Conservation (phyloP, 495 filamentous ascomycete species). For the Podospora pseudoanserina region DNA sequence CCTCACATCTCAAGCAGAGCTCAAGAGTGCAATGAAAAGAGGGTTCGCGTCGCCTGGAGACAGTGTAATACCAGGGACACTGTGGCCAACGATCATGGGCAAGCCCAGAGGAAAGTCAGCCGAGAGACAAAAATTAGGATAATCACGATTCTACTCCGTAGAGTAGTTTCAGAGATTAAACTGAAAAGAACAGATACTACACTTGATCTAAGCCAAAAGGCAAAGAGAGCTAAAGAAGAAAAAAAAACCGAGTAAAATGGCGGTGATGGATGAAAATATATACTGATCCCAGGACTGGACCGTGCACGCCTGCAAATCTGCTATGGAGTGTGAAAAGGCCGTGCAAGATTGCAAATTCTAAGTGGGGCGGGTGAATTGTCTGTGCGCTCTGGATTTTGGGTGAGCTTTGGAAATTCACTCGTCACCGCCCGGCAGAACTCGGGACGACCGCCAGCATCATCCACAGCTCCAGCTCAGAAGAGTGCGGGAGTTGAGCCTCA, state of each 20-base stretch:
- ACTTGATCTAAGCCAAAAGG: constrained; percentile 95
- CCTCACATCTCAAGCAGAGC: constrained; percentile 29
- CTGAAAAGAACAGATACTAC: constrained; percentile 99
- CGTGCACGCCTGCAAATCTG: constrained; percentile 2
- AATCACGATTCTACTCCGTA: constrained; percentile 76
- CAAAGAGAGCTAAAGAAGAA: constrained; percentile 39
- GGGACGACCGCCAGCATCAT: neutral
- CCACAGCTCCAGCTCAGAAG: neutral
- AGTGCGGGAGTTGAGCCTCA: neutral
- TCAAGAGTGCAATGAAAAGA: constrained; percentile 31
- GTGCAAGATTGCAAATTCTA: neutral
- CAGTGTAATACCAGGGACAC: constrained; percentile 91
- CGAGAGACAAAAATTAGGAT: constrained; percentile 68
- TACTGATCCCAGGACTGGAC: neutral
- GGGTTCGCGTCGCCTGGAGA: constrained; percentile 74
- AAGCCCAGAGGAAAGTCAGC: constrained; percentile 58
- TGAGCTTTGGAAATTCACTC: neutral
- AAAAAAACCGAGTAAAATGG: constrained; percentile 14
- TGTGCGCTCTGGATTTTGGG: neutral
- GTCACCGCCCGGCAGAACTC: constrained; percentile 23
- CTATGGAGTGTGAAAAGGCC: neutral
- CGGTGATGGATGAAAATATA: neutral
- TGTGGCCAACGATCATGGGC: constrained; percentile 65
- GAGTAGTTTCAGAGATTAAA: constrained; percentile 75
- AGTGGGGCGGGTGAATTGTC: neutral